A percentile compares a stretch with the other conserved stretches of the same genome.
Evolutionary conservation across 2,329 filamentous ascomycete genomes (phyloP).

Genomic region (Exophiala sp.): DNA sequence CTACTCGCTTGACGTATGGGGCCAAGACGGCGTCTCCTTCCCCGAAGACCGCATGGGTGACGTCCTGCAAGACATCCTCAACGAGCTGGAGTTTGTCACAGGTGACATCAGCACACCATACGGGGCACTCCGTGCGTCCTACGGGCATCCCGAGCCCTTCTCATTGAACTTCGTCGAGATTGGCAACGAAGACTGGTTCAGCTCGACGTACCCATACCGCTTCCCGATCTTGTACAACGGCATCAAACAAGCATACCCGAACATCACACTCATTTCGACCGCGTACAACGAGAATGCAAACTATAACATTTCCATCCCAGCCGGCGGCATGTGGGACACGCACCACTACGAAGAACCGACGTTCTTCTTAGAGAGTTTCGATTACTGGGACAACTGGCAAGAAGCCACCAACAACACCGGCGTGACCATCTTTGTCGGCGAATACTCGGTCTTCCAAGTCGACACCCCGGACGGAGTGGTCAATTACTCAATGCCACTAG

Average conservation of each 20-base stretch:
- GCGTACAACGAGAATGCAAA: slow-evolving; percentile 36
- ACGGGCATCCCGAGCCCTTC: slow-evolving; percentile 62
- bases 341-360: slow-evolving; percentile 42
- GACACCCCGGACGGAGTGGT: slow-evolving; percentile 49
- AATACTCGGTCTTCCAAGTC: slow-evolving; percentile 36
- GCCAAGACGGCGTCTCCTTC: slow-evolving; percentile 35
- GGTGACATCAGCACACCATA: slow-evolving; percentile 31
- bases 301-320: slow-evolving; percentile 37
- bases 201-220: slow-evolving; percentile 51
- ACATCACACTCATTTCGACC: slow-evolving; percentile 54
- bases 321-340: slow-evolving; percentile 38
- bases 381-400: slow-evolving; percentile 43
- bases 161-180: slow-evolving; percentile 61
- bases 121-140: slow-evolving; percentile 52
- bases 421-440: slow-evolving; percentile 34
- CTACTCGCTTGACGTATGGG: slow-evolving; percentile 40
- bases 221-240: slow-evolving; percentile 60
- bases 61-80: slow-evolving; percentile 35
- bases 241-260: slow-evolving; percentile 54
- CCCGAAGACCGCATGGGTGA: slow-evolving; percentile 35
- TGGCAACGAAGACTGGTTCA: slow-evolving; percentile 65
- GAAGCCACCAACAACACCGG: slow-evolving; percentile 25
- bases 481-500: slow-evolving; percentile 47
- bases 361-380: slow-evolving; percentile 41
- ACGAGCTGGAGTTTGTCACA: slow-evolving; percentile 32